Evolutionary conservation across 805 yeast species (phyloP), one percentile per base, ranked within the genome.

Genomic region (Candida ascalaphidarum): DNA sequence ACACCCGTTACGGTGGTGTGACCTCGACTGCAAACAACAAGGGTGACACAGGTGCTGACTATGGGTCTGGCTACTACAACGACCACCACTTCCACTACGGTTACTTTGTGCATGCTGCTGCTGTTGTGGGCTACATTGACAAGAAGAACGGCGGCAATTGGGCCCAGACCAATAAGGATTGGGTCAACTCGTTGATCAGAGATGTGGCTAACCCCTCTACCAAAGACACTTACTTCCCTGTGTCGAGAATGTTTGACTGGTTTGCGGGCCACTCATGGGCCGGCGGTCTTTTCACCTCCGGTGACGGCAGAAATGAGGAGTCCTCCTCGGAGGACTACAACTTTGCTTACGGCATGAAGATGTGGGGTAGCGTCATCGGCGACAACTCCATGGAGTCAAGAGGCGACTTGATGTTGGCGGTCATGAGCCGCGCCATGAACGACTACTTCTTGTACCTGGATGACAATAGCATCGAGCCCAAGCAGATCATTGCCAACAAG

Each of bases 71-170:
- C 14, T 80, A 71, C 49, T 83, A 82, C 55, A 82, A 83, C 41
- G 94, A 84, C 45, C 94, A 84, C 44, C 92, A 83, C 48, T 84
- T 82, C 68, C 94, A 84, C 50, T 84, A 80, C 44, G 92, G 92
- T 8, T 84, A 82, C 52, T 78, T 75, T 40, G 66, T 83, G 26
- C 88, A 82, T 48, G 81, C 94, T 1, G 94, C 94, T 5, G 86
- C 94, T 1, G 60, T 81, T 13, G 70, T 82, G 25, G 88, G 79
- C n/a, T 51, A 72, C 31, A 72, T 77, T 11, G 94, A 83, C 46
- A 45, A 23, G 59, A 71, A 41, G 77, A 61, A 41, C 55, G 70
- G 70, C 43, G 57, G 27, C 32, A 43, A 35, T 26, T 37, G 40
- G 39, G 35, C 33, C 7, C 34, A 27, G 17, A 44, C 44, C 16